A percentile compares a stretch with the other conserved stretches of the same genome.
Conservation (phyloP, 73 alveolate species). For the Uronychia setigera region DNA sequence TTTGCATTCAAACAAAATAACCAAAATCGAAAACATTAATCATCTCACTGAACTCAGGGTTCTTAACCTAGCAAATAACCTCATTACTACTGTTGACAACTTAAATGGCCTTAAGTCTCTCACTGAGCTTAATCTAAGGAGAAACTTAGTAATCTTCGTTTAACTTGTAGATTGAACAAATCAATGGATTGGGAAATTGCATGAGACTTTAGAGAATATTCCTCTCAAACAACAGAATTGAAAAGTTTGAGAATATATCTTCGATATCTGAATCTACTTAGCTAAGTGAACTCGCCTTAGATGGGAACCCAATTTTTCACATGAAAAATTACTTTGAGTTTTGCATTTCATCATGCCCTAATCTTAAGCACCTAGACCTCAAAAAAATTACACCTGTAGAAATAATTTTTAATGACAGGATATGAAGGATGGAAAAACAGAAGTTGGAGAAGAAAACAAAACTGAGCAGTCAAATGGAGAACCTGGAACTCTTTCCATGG, state of each 20-base stretch:
- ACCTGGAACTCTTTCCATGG: not conserved
- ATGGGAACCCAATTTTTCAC: constrained; percentile 83
- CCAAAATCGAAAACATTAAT: constrained; percentile 85
- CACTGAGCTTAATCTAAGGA: constrained; percentile 84
- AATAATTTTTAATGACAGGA: too few relatives aligned
- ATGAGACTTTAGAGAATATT: constrained; percentile 81
- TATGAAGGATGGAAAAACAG: not conserved
- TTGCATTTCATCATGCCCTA: constrained; percentile 63
- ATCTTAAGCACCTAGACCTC: constrained; percentile 59
- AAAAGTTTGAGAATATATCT: constrained; percentile 72
- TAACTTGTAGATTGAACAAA: not conserved
- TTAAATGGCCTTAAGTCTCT: constrained; percentile 72
- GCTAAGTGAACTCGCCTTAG: constrained; percentile 84
- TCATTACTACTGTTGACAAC: constrained; percentile 78
- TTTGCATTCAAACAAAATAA: constrained; percentile 86
- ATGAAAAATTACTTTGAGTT: constrained; percentile 65
- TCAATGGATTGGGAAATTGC: constrained; percentile 67
- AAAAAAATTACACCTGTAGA: constrained; percentile 56
- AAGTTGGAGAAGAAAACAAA: not conserved
- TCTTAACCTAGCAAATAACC: constrained; percentile 89
- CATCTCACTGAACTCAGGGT: constrained; percentile 81
- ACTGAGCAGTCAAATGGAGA: not conserved
- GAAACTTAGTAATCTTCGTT: constrained; percentile 79
- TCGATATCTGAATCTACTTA: constrained; percentile 65
- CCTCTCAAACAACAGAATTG: constrained; percentile 85